Evolutionary conservation across 257 asterid species (phyloP).

Genomic region (Henckelia pumila): DNA sequence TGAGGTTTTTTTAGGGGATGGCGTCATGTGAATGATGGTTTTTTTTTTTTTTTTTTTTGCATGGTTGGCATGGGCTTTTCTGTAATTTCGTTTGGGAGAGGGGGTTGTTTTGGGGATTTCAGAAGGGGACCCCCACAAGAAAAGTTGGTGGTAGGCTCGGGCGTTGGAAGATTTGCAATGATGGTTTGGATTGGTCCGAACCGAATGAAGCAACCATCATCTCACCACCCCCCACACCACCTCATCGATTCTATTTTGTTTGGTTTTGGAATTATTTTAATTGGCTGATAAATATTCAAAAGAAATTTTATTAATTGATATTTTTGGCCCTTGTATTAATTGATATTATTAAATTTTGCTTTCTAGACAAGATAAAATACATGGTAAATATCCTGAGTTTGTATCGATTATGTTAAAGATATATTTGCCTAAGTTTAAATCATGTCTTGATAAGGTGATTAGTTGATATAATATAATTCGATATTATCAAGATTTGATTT

Average conservation of each 20-base stretch:
- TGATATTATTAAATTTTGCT: too few species aligned
- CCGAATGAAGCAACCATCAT: slow-evolving; percentile 72
- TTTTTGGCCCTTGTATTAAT: too few species aligned
- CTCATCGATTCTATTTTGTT: slow-evolving; percentile 50
- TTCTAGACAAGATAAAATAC: too few species aligned
- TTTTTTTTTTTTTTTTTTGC: slow-evolving; percentile 17
- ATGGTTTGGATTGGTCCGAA: slow-evolving; percentile 81
- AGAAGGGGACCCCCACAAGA: neutral
- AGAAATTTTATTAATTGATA: too few species aligned
- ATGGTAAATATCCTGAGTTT: too few species aligned
- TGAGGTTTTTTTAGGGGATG: slow-evolving; percentile 36
- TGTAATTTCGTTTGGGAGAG: slow-evolving; percentile 19
- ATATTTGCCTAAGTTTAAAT: too few species aligned
- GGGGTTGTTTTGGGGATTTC: slow-evolving; percentile 36
- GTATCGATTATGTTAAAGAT: too few species aligned
- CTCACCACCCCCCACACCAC: slow-evolving; percentile 13
- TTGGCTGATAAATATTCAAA: too few species aligned
- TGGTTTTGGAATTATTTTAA: slow-evolving; percentile 30
- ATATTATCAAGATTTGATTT: too few species aligned
- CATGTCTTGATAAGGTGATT: too few species aligned
- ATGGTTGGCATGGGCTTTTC: slow-evolving; percentile 31
- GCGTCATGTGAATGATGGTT: slow-evolving; percentile 66
- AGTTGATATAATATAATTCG: too few species aligned
- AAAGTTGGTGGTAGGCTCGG: slow-evolving; percentile 41
- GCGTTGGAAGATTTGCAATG: slow-evolving; percentile 77